Evolutionary conservation across 208 protist species (phyloP).

Genomic region (Crithidia sp.): DNA sequence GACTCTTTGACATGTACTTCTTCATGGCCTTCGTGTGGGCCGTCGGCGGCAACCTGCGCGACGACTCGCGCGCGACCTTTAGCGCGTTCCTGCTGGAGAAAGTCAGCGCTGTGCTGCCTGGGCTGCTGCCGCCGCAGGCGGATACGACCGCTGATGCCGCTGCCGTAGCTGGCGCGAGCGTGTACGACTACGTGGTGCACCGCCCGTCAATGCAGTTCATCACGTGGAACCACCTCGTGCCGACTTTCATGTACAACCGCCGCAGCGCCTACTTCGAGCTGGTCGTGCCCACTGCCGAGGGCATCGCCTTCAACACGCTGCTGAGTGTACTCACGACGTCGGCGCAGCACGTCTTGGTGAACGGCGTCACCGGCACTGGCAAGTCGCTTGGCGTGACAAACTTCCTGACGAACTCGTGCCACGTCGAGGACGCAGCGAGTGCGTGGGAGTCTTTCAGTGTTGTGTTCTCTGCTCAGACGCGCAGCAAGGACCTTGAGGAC

Average conservation of each 20-base stretch:
- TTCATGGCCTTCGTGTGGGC: slow-evolving; percentile 97
- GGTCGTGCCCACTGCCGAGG: slow-evolving; percentile 95
- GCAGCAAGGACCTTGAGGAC: slow-evolving; percentile 91
- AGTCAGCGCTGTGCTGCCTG: slow-evolving; percentile 72
- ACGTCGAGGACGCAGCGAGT: slow-evolving; percentile 77
- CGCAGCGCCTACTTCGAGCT: slow-evolving; percentile 94
- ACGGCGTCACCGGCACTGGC: slow-evolving; percentile 95
- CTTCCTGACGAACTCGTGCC: slow-evolving; percentile 71
- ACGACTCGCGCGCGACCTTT: slow-evolving; percentile 86
- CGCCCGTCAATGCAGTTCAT: slow-evolving; percentile 86
- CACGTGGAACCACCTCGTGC: slow-evolving; percentile 91
- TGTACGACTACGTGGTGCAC: slow-evolving; percentile 96
- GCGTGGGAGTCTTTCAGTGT: slow-evolving; percentile 90
- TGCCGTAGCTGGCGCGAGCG: slow-evolving; percentile 44
- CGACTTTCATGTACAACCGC: slow-evolving; percentile 89
- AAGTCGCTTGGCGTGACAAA: slow-evolving; percentile 90
- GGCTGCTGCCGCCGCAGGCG: slow-evolving; percentile 34
- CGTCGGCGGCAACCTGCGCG: slow-evolving; percentile 94
- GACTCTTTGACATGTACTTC: slow-evolving; percentile 94
- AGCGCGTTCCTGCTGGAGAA: slow-evolving; percentile 80
- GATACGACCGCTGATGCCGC: not conserved
- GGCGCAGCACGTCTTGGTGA: slow-evolving; percentile 89
- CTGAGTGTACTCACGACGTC: slow-evolving; percentile 74
- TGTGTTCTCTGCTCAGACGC: slow-evolving; percentile 94
- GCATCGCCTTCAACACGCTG: slow-evolving; percentile 86